These are phyloP conservation scores for Raphanus sativus DNA, from an alignment of 345 rosid species.

Conservation along the genomic window DNA sequence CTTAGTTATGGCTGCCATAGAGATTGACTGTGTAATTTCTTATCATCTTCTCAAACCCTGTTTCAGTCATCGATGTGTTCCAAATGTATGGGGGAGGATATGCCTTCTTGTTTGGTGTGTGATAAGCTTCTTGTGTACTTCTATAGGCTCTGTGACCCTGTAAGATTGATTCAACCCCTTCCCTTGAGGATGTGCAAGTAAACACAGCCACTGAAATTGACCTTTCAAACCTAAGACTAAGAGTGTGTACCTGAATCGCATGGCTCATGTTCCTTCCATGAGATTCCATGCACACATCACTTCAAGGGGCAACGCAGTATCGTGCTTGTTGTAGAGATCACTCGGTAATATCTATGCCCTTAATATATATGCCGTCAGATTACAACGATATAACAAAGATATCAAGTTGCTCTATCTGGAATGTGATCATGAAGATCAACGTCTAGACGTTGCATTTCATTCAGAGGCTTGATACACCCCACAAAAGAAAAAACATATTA, in stretches of 20 bases:
- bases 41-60: slow-evolving; percentile 67
- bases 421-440: neutral
- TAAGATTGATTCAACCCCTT: neutral
- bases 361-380: neutral
- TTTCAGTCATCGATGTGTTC: slow-evolving; percentile 59
- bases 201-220: neutral
- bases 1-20: slow-evolving; percentile 84
- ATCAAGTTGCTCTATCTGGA: neutral
- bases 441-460: neutral
- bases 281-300: too few species aligned
- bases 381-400: neutral
- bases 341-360: too few species aligned
- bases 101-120: slow-evolving; percentile 89
- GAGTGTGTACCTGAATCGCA: neutral
- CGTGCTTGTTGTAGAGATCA: slow-evolving; percentile 29
- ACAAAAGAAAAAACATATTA: neutral
- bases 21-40: slow-evolving; percentile 66
- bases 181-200: neutral
- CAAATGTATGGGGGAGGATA: slow-evolving; percentile 74
- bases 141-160: slow-evolving; percentile 86
- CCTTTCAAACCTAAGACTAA: neutral
- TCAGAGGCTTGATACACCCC: neutral
- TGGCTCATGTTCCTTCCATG: too few species aligned
- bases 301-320: slow-evolving; percentile 60
- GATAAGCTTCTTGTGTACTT: slow-evolving; percentile 72